Evolutionary conservation across 371 early-diverging fungal genomes (phyloP).

Genomic region (Mucor irregularis): DNA sequence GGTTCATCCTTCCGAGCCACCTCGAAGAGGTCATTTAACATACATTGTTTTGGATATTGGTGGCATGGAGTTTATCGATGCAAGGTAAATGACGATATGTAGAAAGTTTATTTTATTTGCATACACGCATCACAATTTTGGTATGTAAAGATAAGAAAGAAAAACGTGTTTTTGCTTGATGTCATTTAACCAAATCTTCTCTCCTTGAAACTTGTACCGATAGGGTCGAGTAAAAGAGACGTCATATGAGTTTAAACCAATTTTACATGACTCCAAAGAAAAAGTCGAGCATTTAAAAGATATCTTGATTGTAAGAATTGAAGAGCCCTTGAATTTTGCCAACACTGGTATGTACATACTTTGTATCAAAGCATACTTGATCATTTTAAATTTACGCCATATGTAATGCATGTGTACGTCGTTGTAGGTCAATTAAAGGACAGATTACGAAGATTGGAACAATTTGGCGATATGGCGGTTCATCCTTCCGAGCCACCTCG

Average conservation of each 20-base stretch:
- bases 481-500: constrained; percentile 80
- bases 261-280: constrained; percentile 17
- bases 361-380: constrained; percentile 53
- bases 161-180: background rate
- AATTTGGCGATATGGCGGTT: constrained; percentile 81
- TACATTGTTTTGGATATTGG: constrained; percentile 85
- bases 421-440: constrained; percentile 75
- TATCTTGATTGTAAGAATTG: constrained; percentile 77
- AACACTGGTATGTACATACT: constrained; percentile 71
- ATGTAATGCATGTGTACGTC: background rate
- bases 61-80: constrained; percentile 81
- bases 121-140: constrained; percentile 72
- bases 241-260: constrained; percentile 21
- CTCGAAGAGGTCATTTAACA: constrained; percentile 56
- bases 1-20: constrained; percentile 79
- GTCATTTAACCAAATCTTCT: too few species aligned
- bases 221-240: constrained; percentile 14
- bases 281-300: constrained; percentile 67
- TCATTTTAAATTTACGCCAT: constrained; percentile 23
- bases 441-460: constrained; percentile 79
- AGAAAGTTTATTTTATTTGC: too few species aligned
- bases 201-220: too few species aligned
- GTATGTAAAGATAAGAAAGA: constrained; percentile 28
- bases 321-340: constrained; percentile 90
- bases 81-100: too few species aligned